A percentile compares a stretch with the other conserved stretches of the same genome.
These are phyloP conservation scores for Haplosporangium sp. DNA, from an alignment of 371 early-diverging fungal species.

Conservation along the genomic window DNA sequence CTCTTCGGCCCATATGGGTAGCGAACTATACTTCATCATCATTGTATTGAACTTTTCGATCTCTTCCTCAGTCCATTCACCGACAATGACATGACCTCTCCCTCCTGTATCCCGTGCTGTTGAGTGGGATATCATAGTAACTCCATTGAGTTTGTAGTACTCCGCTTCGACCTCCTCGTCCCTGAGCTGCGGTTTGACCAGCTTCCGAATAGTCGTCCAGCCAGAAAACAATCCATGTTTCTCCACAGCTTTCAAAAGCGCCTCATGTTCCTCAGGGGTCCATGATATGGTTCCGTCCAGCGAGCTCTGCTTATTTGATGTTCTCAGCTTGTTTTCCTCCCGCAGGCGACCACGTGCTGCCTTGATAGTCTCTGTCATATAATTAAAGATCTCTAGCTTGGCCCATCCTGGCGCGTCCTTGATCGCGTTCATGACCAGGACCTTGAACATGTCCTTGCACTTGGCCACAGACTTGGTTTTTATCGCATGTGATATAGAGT, in stretches of 20 bases:
- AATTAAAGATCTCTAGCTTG: constrained; percentile 31
- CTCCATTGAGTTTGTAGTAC: constrained; percentile 41
- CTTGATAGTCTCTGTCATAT: constrained; percentile 13
- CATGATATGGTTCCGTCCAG: constrained; percentile 2
- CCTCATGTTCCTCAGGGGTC: constrained; percentile 35
- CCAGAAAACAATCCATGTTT: constrained; percentile 40
- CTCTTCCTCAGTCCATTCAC: constrained; percentile 31
- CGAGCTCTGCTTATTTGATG: background rate
- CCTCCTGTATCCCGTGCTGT: background rate
- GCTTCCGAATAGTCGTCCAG: constrained; percentile 30
- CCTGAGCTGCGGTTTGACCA: constrained; percentile 31
- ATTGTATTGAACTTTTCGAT: constrained; percentile 17
- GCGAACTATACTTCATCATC: constrained; percentile 32
- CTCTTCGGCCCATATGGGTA: constrained; percentile 18
- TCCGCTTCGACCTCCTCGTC: constrained; percentile 39
- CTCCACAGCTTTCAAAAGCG: constrained; percentile 38
- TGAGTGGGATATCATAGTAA: constrained; percentile 3
- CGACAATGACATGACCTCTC: background rate
- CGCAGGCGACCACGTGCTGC: constrained; percentile 12
- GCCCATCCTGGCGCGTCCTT: constrained; percentile 44
- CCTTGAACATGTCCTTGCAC: constrained; percentile 10
- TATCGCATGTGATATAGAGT: constrained; percentile 4
- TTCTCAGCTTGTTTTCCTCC: background rate
- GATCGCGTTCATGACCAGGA: constrained; percentile 18
- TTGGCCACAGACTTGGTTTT: constrained; percentile 5